Base-by-base conservation (phyloP, 208 protist species). In the Leishmania martiniquensis region DNA sequence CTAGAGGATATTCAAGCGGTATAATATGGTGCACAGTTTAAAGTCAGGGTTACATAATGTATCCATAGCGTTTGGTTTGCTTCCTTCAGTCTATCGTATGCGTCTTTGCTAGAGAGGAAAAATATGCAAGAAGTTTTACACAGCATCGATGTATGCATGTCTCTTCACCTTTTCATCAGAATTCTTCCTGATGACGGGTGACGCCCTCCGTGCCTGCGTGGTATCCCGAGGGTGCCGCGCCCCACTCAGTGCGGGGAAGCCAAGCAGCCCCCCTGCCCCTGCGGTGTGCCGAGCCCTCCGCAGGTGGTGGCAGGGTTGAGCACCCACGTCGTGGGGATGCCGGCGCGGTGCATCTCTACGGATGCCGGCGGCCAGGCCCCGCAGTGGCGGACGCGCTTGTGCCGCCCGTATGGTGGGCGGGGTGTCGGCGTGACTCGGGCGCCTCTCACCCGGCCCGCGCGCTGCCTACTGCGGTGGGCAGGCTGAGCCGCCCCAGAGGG, bases 1-100 rank as follows among this genome's bases (percentile, higher is more conserved):
- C 66, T 95, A 17, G 60, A 86, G 37, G 80, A 89, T 32, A 32
- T 87, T 10, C 66, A 80, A 71, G 69, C 69, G 44, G 42, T 74
- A 25, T 83, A 72, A 69, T 34, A 5, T 12, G 17, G 20, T 15
- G 45, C 42, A 25, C 67, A 39, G n/a, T 29, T 72, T 57, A n/a
- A 57, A 57, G 47, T 42, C 22, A 29, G 44, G 0, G 47, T 54
- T 29, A 25, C 15, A 72, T 22, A 7, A 57, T 12, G 57, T 57
- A 6, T 29, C n/a, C 37, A 68, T 47, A 45, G 37, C 29, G 6
- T 47, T 47, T 68, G 13, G 12, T 15, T 4, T 45, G 62, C 44
- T n/a, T 67, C 37, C 59, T 34, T 67, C 34, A 67, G 62, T 68
- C 63, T 12, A 68, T 68, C 5, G 29, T 15, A 15, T 68, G 22